A percentile compares a stretch with the other conserved stretches of the same genome.
Evolutionary conservation across 257 asterid species (phyloP).

Genomic region (Plantago elongata): DNA sequence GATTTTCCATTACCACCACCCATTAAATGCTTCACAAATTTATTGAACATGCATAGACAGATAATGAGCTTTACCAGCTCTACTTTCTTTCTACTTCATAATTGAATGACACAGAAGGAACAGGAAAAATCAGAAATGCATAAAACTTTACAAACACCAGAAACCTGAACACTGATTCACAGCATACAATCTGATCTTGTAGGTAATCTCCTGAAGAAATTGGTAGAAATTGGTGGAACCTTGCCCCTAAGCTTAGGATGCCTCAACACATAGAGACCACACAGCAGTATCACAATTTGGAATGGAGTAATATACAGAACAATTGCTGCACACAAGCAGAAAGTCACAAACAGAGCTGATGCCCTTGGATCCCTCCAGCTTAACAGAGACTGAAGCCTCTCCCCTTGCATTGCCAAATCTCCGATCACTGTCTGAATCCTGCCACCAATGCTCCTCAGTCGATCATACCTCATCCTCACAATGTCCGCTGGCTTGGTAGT

Average conservation of each 20-base stretch:
- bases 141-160: too few species aligned
- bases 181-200: conserved; percentile 73
- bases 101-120: too few species aligned
- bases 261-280: conserved; percentile 51
- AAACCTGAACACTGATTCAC: conserved; percentile 11
- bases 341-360: conserved; percentile 55
- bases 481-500: conserved; percentile 44
- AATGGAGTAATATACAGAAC: conserved; percentile 60
- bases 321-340: conserved; percentile 56
- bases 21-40: too few species aligned
- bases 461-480: conserved; percentile 68
- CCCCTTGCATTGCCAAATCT: conserved; percentile 79
- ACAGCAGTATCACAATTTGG: conserved; percentile 39
- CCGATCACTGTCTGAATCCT: conserved; percentile 72
- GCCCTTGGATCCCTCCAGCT: conserved; percentile 88
- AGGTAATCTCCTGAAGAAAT: conserved; percentile 83
- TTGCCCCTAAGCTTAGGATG: conserved; percentile 71
- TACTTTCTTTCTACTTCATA: too few species aligned
- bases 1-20: too few species aligned
- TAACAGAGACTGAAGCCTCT: conserved; percentile 51
- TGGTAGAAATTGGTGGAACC: conserved; percentile 41
- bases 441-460: conserved; percentile 73
- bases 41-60: too few species aligned
- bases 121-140: too few species aligned
- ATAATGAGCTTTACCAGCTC: too few species aligned